phyloP scores from a whole-genome alignment of 2,329 filamentous ascomycete genomes.

The Colletotrichum incanum region DNA sequence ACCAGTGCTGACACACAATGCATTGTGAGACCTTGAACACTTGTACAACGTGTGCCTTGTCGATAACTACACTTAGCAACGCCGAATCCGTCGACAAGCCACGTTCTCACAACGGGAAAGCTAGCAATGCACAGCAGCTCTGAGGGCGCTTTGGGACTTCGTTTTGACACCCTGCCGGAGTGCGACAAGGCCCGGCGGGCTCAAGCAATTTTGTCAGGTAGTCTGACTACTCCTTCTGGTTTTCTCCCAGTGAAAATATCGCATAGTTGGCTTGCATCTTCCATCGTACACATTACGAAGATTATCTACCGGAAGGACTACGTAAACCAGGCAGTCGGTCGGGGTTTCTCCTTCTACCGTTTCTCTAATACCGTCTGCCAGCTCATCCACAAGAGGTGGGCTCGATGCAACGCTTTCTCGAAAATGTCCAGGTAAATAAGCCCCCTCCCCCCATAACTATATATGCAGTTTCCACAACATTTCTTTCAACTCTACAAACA shows the following conservation, averaged over 20 bases:
- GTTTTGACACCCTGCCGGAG: background rate
- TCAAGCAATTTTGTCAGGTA: background rate
- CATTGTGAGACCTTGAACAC: background rate
- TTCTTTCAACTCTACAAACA: background rate
- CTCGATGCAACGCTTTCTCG: conserved; percentile 16
- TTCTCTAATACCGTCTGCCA: background rate
- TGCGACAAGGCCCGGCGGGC: background rate
- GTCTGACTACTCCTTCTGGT: background rate
- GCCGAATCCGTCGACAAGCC: conserved; percentile 8
- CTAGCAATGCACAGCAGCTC: background rate
- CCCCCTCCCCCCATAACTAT: background rate
- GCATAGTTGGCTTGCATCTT: background rate
- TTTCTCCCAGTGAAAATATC: background rate
- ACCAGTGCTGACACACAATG: background rate
- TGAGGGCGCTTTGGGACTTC: background rate
- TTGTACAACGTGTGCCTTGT: background rate
- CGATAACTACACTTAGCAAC: background rate
- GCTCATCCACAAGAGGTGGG: background rate
- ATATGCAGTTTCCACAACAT: background rate
- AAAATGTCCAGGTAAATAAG: conserved; percentile 13
- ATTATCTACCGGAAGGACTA: conserved; percentile 29
- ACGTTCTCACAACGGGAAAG: background rate
- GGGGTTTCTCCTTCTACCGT: background rate
- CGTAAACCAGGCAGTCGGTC: no score
- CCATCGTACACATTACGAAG: conserved; percentile 36